Evolutionary conservation across 2,329 filamentous ascomycete genomes (phyloP).

Genomic region (Phaeophleospora eucalypticola): DNA sequence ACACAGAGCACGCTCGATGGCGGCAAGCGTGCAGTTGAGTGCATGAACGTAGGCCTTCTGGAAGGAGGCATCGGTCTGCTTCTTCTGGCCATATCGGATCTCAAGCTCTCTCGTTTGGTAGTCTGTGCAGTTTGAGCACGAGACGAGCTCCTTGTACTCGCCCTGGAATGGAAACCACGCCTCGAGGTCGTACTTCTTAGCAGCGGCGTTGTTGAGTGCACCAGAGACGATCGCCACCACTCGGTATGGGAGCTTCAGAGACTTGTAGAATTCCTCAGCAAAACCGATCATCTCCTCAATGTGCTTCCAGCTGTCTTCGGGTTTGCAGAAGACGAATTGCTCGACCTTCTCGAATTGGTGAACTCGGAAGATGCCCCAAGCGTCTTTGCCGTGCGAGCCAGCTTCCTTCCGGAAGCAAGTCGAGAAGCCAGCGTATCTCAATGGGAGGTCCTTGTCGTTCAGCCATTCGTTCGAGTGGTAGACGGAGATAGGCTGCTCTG

Average conservation of each 20-base stretch:
- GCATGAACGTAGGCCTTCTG: slow-evolving; percentile 95
- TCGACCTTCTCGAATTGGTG: slow-evolving; percentile 97
- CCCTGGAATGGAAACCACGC: slow-evolving; percentile 95
- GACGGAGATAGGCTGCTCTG: slow-evolving; percentile 90
- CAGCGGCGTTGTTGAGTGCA: slow-evolving; percentile 80
- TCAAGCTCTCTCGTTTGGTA: slow-evolving; percentile 94
- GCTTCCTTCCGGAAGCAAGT: slow-evolving; percentile 97
- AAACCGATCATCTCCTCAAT: slow-evolving; percentile 90
- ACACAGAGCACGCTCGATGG: slow-evolving; percentile 87
- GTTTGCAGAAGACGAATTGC: slow-evolving; percentile 76
- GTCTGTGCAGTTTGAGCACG: slow-evolving; percentile 96
- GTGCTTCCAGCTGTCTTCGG: slow-evolving; percentile 85
- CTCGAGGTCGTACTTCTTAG: slow-evolving; percentile 95
- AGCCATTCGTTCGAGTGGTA: slow-evolving; percentile 90
- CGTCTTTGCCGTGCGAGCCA: slow-evolving; percentile 84
- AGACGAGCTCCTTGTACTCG: slow-evolving; percentile 97
- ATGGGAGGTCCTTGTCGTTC: slow-evolving; percentile 74
- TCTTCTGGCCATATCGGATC: slow-evolving; percentile 86
- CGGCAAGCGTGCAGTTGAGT: slow-evolving; percentile 83
- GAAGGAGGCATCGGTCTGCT: slow-evolving; percentile 64
- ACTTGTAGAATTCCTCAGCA: slow-evolving; percentile 94
- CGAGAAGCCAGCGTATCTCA: slow-evolving; percentile 83
- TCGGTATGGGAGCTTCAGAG: slow-evolving; percentile 81
- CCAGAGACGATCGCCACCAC: slow-evolving; percentile 95
- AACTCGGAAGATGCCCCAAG: slow-evolving; percentile 96